Evolutionary conservation across 179 eudicot genomes (phyloP).

Genomic region (Amaranthus tricolor): DNA sequence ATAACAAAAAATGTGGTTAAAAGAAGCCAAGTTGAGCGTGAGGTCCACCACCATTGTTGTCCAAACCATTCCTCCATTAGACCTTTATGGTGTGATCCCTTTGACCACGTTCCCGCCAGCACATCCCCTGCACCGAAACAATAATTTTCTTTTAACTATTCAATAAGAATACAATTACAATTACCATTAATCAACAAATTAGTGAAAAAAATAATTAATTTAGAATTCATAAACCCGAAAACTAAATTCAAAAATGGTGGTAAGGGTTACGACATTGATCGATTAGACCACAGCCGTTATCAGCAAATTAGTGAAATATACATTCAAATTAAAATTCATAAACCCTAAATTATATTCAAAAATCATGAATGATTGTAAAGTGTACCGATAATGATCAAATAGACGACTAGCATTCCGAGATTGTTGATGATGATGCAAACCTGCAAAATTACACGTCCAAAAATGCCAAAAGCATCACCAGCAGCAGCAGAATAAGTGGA

Average conservation of each 20-base stretch:
- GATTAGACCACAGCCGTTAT: neutral
- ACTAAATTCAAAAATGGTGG: too few relatives aligned
- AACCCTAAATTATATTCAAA: neutral
- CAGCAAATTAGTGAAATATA: neutral
- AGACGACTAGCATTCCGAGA: slow-evolving; percentile 66
- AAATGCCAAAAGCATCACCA: slow-evolving; percentile 60
- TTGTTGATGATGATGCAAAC: slow-evolving; percentile 57
- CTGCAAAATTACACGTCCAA: slow-evolving; percentile 49
- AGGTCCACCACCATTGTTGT: slow-evolving; percentile 66
- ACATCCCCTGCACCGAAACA: slow-evolving; percentile 60
- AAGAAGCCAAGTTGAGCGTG: slow-evolving; percentile 57
- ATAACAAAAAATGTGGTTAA: slow-evolving; percentile 56
- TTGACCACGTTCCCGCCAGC: slow-evolving; percentile 66
- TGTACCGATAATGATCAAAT: slow-evolving; percentile 81
- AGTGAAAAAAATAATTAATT: neutral
- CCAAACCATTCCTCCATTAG: slow-evolving; percentile 86
- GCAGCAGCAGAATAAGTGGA: slow-evolving; percentile 55
- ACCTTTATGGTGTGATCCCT: slow-evolving; percentile 66
- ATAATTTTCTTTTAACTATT: neutral
- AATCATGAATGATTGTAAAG: neutral
- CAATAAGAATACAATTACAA: neutral
- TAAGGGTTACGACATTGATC: neutral
- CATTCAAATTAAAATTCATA: neutral
- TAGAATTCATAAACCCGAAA: too few relatives aligned
- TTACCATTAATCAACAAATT: neutral